Evolutionary conservation across 164 flowering plant genomes (phyloP).

Genomic region (Tinospora cordifolia): DNA sequence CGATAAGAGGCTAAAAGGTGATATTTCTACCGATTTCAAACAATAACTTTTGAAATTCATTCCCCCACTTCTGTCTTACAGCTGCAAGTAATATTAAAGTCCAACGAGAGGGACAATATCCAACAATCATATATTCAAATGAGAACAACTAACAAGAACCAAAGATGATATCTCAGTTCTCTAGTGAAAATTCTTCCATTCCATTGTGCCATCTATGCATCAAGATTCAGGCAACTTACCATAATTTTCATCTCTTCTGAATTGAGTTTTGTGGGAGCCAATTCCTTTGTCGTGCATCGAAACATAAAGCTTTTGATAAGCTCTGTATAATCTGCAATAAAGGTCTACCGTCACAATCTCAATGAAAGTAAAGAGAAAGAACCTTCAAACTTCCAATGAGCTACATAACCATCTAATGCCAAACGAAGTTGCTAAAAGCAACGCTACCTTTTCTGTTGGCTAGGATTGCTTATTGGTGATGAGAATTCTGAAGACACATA

Average conservation of each 20-base stretch:
- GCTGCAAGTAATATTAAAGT: not conserved
- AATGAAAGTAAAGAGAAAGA: not conserved
- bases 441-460: constrained; percentile 72
- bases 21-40: not conserved
- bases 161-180: not conserved
- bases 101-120: not conserved
- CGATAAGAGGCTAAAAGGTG: no score
- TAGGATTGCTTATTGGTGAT: constrained; percentile 53
- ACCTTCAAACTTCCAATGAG: not conserved
- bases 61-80: not conserved
- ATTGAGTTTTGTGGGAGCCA: constrained; percentile 92
- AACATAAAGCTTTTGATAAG: constrained; percentile 78
- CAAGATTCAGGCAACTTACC: constrained; percentile 36
- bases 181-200: not conserved
- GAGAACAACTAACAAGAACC: not conserved
- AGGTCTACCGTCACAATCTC: constrained; percentile 8
- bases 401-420: not conserved
- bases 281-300: constrained; percentile 83
- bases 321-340: constrained; percentile 74
- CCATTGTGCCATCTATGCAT: not conserved
- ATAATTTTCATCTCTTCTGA: constrained; percentile 88
- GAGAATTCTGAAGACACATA: constrained; percentile 97
- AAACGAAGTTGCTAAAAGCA: constrained; percentile 5
- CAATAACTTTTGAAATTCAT: not conserved
- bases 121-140: not conserved